phyloP scores from a whole-genome alignment of 2,329 filamentous ascomycete genomes.

The Neurospora crassa region DNA sequence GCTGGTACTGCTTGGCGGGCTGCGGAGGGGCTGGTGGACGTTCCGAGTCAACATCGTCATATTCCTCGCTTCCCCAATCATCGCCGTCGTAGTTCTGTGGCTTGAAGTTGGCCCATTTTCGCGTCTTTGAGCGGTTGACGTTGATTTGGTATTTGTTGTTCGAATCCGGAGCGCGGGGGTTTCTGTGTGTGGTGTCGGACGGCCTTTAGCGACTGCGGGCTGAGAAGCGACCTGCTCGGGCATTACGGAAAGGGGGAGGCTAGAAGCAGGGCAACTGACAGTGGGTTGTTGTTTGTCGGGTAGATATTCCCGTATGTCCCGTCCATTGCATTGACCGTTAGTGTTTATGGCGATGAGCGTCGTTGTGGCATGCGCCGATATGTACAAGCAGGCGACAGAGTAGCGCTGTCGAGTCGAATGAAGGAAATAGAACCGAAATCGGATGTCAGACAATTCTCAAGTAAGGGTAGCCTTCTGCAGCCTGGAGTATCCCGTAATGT shows the following conservation, averaged over 20 bases:
- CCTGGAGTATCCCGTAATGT: background rate
- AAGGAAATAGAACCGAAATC: background rate
- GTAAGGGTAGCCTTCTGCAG: background rate
- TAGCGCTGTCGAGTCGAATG: background rate
- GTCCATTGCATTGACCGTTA: conserved; percentile 15
- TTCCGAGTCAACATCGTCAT: conserved; percentile 46
- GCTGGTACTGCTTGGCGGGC: background rate
- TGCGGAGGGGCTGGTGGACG: conserved; percentile 6
- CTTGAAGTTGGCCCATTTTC: conserved; percentile 91
- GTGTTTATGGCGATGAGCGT: background rate
- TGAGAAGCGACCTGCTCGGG: background rate
- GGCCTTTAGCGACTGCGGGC: background rate
- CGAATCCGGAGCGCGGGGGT: conserved; percentile 14
- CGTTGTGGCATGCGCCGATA: background rate
- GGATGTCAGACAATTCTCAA: background rate
- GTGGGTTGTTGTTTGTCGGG: conserved; percentile 16
- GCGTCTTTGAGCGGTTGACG: conserved; percentile 80
- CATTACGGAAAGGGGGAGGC: background rate
- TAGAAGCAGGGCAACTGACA: conserved; percentile 13
- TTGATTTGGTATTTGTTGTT: conserved; percentile 61
- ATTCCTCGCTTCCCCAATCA: conserved; percentile 70
- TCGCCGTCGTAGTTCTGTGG: conserved; percentile 81
- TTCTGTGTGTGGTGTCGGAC: conserved; percentile 13
- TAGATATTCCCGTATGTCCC: conserved; percentile 24
- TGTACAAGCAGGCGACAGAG: background rate